These are phyloP conservation scores for Cladosporium sp. DNA, from an alignment of 2,329 filamentous ascomycete genomes.

Conservation along the genomic window DNA sequence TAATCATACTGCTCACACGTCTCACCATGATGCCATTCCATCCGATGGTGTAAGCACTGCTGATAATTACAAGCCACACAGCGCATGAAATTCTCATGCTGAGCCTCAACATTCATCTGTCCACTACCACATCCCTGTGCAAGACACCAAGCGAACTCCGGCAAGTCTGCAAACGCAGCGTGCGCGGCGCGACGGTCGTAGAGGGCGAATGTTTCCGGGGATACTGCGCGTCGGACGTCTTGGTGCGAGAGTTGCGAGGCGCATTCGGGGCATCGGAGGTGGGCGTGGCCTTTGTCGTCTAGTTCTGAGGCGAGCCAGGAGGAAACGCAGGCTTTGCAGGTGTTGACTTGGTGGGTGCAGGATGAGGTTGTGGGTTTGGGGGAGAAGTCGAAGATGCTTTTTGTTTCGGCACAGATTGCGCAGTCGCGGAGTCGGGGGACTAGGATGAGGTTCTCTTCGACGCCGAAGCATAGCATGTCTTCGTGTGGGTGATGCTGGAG, in stretches of 20 bases:
- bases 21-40: slow-evolving; percentile 36
- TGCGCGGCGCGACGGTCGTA: slow-evolving; percentile 45
- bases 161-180: slow-evolving; percentile 39
- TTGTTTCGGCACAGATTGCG: slow-evolving; percentile 32
- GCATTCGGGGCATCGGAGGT: slow-evolving; percentile 53
- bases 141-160: slow-evolving; percentile 52
- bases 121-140: slow-evolving; percentile 46
- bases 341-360: slow-evolving; percentile 33
- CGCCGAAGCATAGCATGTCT: too few relatives aligned
- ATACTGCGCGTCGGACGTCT: slow-evolving; percentile 45
- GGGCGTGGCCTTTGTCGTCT: slow-evolving; percentile 37
- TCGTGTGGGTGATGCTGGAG: too few relatives aligned
- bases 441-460: too few relatives aligned
- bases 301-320: slow-evolving; percentile 37
- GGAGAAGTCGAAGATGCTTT: slow-evolving; percentile 30
- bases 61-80: slow-evolving; percentile 33
- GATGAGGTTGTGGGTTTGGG: slow-evolving; percentile 27
- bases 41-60: slow-evolving; percentile 34
- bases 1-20: slow-evolving; percentile 38
- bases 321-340: slow-evolving; percentile 35
- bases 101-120: slow-evolving; percentile 43
- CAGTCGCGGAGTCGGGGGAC: slow-evolving; percentile 24
- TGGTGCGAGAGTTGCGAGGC: slow-evolving; percentile 38
- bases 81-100: slow-evolving; percentile 36
- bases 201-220: slow-evolving; percentile 40